phyloP scores from a whole-genome alignment of 805 yeast species.

The Wickerhamia fluorescens region DNA sequence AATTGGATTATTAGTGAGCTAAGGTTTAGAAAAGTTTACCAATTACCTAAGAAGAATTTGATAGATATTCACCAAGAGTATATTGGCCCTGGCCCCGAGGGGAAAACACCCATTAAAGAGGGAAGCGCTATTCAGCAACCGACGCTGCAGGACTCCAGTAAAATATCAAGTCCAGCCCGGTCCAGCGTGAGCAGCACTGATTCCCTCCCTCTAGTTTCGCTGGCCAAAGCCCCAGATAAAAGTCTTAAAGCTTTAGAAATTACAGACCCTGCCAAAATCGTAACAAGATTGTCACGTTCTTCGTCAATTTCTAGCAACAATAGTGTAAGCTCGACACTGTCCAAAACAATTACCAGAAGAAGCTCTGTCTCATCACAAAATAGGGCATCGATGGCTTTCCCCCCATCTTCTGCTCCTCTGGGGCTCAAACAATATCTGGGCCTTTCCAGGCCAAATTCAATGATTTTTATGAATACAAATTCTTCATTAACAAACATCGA shows the following conservation, averaged over 20 bases:
- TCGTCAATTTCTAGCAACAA: constrained; percentile 21
- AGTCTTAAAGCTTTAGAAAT: constrained; percentile 13
- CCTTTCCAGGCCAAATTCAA: constrained; percentile 22
- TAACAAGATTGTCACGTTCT: constrained; percentile 16
- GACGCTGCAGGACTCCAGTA: no score
- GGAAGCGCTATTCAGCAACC: no score
- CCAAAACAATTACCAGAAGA: constrained; percentile 9
- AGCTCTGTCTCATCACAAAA: constrained; percentile 13
- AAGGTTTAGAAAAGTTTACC: constrained; percentile 32
- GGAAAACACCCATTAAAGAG: no score
- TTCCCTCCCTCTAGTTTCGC: constrained; percentile 5
- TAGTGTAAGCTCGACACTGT: constrained; percentile 9
- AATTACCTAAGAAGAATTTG: constrained; percentile 20
- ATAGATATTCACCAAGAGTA: constrained; percentile 10
- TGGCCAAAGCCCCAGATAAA: constrained; percentile 4
- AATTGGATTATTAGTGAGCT: constrained; percentile 40
- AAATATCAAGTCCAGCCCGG: no score
- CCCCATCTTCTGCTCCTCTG: constrained; percentile 2
- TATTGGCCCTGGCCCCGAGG: constrained; percentile 1
- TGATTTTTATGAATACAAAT: constrained; percentile 17
- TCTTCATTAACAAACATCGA: constrained; percentile 10
- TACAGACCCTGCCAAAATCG: constrained; percentile 4
- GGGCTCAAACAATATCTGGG: no score
- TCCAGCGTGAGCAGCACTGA: no score
- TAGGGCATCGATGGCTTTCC: constrained; percentile 6